These are phyloP conservation scores for Lithospermum erythrorhizon DNA, from an alignment of 257 asterid genomes.

Conservation along the genomic window DNA sequence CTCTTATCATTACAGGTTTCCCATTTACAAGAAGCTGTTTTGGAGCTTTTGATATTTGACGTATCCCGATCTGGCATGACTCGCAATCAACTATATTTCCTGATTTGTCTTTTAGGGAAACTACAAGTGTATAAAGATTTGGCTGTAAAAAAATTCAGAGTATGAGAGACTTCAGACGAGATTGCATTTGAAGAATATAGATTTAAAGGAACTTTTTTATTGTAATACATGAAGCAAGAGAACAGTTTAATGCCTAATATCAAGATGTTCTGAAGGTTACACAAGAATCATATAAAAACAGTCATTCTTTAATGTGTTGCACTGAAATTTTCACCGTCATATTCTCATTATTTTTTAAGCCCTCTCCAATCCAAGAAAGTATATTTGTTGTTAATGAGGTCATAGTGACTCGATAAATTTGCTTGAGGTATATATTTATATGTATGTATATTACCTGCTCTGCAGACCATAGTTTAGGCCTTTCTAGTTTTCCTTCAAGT, in stretches of 20 bases:
- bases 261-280: no score
- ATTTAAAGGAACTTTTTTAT: no score
- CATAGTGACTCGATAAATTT: no score
- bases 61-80: slow-evolving; percentile 87
- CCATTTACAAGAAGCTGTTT: slow-evolving; percentile 93
- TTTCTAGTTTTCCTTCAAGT: slow-evolving; percentile 54
- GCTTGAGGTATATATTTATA: no score
- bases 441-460: slow-evolving; percentile 78
- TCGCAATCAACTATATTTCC: slow-evolving; percentile 76
- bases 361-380: no score
- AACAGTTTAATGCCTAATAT: no score
- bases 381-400: no score
- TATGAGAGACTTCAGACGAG: slow-evolving; percentile 15
- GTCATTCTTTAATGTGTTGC: no score
- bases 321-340: no score
- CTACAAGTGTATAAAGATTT: slow-evolving; percentile 74
- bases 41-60: slow-evolving; percentile 68
- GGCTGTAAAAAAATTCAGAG: slow-evolving; percentile 51
- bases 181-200: neutral
- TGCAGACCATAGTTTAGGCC: slow-evolving; percentile 89
- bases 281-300: no score
- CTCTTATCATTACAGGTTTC: slow-evolving; percentile 80
- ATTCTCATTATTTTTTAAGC: no score
- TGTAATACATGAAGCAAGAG: no score
- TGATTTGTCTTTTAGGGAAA: slow-evolving; percentile 77